phyloP scores from a whole-genome alignment of 2,329 filamentous ascomycete species.

The Tricladium varicosporioides region DNA sequence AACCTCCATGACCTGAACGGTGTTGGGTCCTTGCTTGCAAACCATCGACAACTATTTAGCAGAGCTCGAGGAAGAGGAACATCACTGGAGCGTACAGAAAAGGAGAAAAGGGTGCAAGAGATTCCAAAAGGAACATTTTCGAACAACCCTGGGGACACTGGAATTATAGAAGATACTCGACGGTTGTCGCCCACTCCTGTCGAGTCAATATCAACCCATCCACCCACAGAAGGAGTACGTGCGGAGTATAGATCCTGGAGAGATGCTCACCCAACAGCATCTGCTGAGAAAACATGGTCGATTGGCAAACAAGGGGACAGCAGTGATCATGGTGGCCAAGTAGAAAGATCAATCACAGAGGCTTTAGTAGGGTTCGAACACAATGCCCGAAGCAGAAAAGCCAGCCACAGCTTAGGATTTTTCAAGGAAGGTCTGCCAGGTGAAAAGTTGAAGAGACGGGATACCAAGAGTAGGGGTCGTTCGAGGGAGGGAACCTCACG shows the following conservation, averaged over 20 bases:
- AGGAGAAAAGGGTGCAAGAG: constrained; percentile 39
- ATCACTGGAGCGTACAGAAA: constrained; percentile 43
- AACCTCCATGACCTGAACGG: constrained; percentile 33
- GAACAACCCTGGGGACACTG: constrained; percentile 36
- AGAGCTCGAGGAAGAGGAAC: constrained; percentile 35
- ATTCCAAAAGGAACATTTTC: constrained; percentile 30
- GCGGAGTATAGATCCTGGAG: constrained; percentile 35
- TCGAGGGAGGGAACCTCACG: constrained; percentile 27
- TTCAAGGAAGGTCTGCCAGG: constrained; percentile 65
- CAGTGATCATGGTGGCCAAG: constrained; percentile 56
- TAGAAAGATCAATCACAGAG: constrained; percentile 64
- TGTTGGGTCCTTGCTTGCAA: constrained; percentile 36
- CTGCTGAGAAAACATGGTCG: constrained; percentile 60
- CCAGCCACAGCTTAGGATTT: constrained; percentile 64
- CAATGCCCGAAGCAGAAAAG: constrained; percentile 64
- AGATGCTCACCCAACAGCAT: constrained; percentile 22
- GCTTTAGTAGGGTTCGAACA: constrained; percentile 60
- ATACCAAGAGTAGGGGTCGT: constrained; percentile 36
- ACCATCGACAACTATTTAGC: constrained; percentile 36
- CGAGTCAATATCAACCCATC: constrained; percentile 25
- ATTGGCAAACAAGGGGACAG: constrained; percentile 55
- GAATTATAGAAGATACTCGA: constrained; percentile 27
- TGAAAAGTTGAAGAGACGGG: constrained; percentile 54
- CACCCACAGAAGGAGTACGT: constrained; percentile 31
- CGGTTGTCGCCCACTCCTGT: constrained; percentile 18